These are phyloP conservation scores for Termitomyces sp. DNA, from an alignment of 768 basidiomycete genomes.

Conservation along the genomic window DNA sequence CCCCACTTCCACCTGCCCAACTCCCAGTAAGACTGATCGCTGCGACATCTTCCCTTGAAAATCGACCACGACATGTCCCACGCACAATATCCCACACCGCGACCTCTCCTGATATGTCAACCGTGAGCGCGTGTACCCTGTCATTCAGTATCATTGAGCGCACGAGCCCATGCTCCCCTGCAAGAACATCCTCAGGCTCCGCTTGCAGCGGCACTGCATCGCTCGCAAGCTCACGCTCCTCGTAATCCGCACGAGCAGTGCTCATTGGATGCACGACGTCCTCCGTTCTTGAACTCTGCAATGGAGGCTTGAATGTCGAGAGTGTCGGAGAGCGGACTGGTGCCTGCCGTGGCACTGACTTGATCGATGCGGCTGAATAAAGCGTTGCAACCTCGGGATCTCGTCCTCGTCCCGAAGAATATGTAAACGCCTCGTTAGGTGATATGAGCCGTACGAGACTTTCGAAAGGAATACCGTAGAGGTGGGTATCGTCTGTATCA, in stretches of 20 bases:
- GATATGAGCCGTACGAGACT: slow-evolving; percentile 69
- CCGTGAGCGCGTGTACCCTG: slow-evolving; percentile 84
- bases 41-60: slow-evolving; percentile 62
- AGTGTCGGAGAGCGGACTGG: slow-evolving; percentile 32
- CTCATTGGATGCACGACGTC: slow-evolving; percentile 35
- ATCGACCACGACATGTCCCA: slow-evolving; percentile 73
- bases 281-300: slow-evolving; percentile 34
- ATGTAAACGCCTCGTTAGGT: slow-evolving; percentile 60
- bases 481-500: slow-evolving; percentile 34
- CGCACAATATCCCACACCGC: slow-evolving; percentile 92
- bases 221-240: slow-evolving; percentile 75
- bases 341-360: slow-evolving; percentile 56
- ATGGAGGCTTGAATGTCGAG: slow-evolving; percentile 30
- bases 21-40: slow-evolving; percentile 52
- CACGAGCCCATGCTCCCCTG: slow-evolving; percentile 80
- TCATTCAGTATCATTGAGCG: slow-evolving; percentile 84
- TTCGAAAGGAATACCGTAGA: slow-evolving; percentile 68
- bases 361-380: slow-evolving; percentile 82
- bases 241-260: slow-evolving; percentile 51
- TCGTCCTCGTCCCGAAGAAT: slow-evolving; percentile 36
- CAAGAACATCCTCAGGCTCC: slow-evolving; percentile 67
- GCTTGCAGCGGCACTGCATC: slow-evolving; percentile 63
- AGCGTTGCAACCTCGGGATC: slow-evolving; percentile 84
- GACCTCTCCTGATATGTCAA: slow-evolving; percentile 86
- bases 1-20: slow-evolving; percentile 34